phyloP scores from a whole-genome alignment of 192 early-diverging fungal species.

The Haplosporangium gracile region DNA sequence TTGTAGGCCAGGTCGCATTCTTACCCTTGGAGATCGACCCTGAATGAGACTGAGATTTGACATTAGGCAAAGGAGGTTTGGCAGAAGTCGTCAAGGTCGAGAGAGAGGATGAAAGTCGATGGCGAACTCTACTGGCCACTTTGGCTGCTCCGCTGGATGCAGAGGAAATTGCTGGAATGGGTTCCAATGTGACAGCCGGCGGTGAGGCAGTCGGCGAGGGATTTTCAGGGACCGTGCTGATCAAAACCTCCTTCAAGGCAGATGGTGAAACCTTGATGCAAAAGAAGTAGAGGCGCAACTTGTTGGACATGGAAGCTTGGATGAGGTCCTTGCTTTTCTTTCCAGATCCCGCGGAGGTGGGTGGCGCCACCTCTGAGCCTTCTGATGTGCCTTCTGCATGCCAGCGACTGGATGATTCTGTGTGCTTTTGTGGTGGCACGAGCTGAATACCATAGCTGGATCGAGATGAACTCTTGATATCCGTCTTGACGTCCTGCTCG shows the following conservation, averaged over 20 bases:
- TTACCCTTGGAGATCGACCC: constrained; percentile 33
- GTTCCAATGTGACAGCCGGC: background rate
- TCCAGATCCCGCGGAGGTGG: background rate
- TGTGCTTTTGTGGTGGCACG: background rate
- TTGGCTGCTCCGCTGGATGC: background rate
- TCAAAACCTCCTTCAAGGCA: constrained; percentile 9
- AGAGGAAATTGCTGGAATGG: background rate
- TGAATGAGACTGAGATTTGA: constrained; percentile 31
- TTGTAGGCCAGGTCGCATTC: constrained; percentile 20
- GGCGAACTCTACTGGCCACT: constrained; percentile 31
- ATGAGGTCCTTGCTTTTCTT: background rate
- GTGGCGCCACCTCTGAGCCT: background rate
- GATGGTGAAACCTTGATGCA: constrained; percentile 34
- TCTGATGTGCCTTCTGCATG: background rate
- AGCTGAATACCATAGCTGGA: constrained; percentile 46
- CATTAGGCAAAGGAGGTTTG: constrained; percentile 32
- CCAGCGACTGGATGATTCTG: background rate
- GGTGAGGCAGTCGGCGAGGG: background rate
- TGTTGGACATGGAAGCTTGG: constrained; percentile 21
- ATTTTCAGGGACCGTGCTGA: constrained; percentile 1
- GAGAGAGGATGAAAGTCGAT: constrained; percentile 47
- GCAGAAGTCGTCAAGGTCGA: constrained; percentile 30
- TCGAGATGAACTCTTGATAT: constrained; percentile 14
- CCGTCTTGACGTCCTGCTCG: constrained; percentile 25
- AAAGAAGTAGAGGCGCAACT: constrained; percentile 35